Base-by-base conservation (phyloP, 2,329 filamentous ascomycete genomes). In the Cladosporium sphaerospermum region DNA sequence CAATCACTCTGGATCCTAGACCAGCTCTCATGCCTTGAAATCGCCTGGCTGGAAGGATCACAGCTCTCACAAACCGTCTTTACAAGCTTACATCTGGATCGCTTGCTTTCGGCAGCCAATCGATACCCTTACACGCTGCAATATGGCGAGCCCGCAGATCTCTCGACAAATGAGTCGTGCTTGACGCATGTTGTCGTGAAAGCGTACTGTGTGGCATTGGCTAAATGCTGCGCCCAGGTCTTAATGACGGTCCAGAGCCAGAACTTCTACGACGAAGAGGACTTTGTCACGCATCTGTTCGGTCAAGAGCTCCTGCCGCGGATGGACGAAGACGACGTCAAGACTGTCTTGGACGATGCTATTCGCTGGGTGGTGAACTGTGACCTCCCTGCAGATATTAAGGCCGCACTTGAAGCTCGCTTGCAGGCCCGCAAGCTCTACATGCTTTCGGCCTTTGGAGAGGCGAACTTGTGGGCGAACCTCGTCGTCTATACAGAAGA, bases 31-130 rank as follows among this genome's bases (percentile, higher is more conserved):
- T 93, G 86, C 65, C 85, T 92, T 52, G 93, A 97, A 85, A 95
- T 96, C 82, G 89, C 90, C 57, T 99, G 95, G 91, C 90, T 97
- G 67, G 83, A 89, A 62, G 93, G 95, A n/a, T 91, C 96, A 65
- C 90, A 93, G 1, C 79, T 99, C 8, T 95, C 92, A 1, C 93
- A 97, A 68, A 97, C 93, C 0, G 74, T 99, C 1, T 90, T 97
- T 67, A 96, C 91, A 4, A 96, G 89, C 49, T 78, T 95, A 33
- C 93, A 99, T 68, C 81, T 97, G 53, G 91, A 96, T 62, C 83
- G 83, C 45, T 76, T 99, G 13, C 74, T 96, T 55, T 86, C 84
- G 72, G 85, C 88, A 0, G 77, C 80, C 44, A 68, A 66, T 41
- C 50, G 54, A 10, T 55, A 59, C 34, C 64, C 63, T 4, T 67